Base-by-base conservation (phyloP, 176 grass and related monocot species). In the Triticum dicoccoides region DNA sequence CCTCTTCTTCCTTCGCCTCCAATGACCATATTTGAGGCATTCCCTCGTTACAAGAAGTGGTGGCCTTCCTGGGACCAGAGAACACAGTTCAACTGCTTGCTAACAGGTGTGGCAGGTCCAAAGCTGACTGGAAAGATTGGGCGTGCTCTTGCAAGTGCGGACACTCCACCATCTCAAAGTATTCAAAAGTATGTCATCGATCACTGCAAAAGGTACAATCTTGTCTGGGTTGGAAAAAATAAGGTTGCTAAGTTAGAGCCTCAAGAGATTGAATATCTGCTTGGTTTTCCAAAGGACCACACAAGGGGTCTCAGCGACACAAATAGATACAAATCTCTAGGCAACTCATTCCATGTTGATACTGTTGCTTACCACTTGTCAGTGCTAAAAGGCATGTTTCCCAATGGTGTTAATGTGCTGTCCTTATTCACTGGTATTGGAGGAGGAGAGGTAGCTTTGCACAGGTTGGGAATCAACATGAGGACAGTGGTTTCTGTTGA, bases 361-460 rank as follows among this genome's bases (percentile, higher is more conserved):
- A 95, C 93, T 0, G 91, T 98, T 4, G 96, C 93, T 0, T 98
- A 92, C 45, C 91, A 92, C 32, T 82, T 98, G 0, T 98, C 96
- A 0, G 91, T 86, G 11, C 69, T 98, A 0, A 95, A 44, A 49
- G 90, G 89, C 5, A 79, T 92, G 63, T 98, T 86, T 54, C 95
- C 95, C 24, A 77, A 86, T 52, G 95, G 95, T 2, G 78, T 94
- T 33, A 92, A 88, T 6, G 86, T 97, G 0, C 2, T 97, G 1
- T 94, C 95, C 17, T 63, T 95, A 5, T 98, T 98, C 88, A 88
- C 92, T 9, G 91, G 95, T n/a, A 97, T 97, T 77, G 95, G 95
- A 6, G 95, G 95, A 45, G 95, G 80, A 38, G 92, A 97, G 85
- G 95, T 97, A 18, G 92, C 95, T 78, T 85, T 97, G 13, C 89